Base-by-base conservation (phyloP, 2,329 filamentous ascomycete species). In the Cladosporium austrohemisphaericum region DNA sequence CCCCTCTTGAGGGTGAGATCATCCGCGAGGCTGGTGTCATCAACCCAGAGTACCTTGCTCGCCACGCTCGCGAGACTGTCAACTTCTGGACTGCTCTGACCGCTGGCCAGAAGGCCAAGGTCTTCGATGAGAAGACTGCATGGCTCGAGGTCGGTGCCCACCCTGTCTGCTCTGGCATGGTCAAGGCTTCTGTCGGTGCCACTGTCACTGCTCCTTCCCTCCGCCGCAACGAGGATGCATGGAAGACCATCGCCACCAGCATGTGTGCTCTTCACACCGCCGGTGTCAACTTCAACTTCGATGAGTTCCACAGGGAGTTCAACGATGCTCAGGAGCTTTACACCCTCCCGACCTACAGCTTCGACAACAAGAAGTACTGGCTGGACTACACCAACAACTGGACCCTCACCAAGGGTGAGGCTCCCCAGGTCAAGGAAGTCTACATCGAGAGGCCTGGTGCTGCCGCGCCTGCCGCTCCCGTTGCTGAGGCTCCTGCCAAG, bases 121-220 rank as follows among this genome's bases (percentile, higher is more conserved):
- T 76, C 13, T 79, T 86, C 38, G 76, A 84, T 54, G 79, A 83
- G 55, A 80, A 82, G 68, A 85, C 83, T 5, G 75, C 82, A 23
- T 88, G 81, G 79, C 71, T 90, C 49, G 86, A 90, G 64, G 70
- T 89, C 55, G 86, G 86, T n/a, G 84, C 85, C 29, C 83, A 88
- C 59, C 84, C 85, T 0, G 78, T 88, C 11, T 85, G 80, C 65
- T 76, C 77, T 36, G 78, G 78, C 52, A 83, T 89, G 76, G 76
- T 88, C 55, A 85, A 84, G 70, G 76, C 79, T 13, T 80, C 78
- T 4, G 75, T 86, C 47, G 77, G 77, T 20, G 69, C 73, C 8
- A 78, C 76, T 20, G 72, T 77, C 32, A 76, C 78, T 11, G 74
- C 79, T 9, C 76, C 82, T 2, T 81, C 83, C 2, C 71, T 87